Conservation (phyloP, 306 rosid genomes). For the Trifolium repens region DNA sequence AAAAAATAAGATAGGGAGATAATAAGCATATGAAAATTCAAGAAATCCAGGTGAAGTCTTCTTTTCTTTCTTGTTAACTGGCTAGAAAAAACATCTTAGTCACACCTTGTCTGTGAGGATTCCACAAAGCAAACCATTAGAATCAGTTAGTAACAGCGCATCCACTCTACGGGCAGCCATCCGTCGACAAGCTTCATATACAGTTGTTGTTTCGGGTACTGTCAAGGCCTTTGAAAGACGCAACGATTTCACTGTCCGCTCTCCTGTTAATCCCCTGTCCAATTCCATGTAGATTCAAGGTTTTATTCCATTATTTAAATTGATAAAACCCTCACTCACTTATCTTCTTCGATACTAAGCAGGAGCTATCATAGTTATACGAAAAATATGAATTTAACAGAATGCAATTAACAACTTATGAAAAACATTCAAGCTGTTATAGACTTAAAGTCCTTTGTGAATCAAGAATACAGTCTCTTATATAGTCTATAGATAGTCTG, state of each 20-base stretch:
- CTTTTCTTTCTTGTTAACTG: slow-evolving; percentile 17
- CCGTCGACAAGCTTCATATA: slow-evolving; percentile 88
- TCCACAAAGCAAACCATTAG: slow-evolving; percentile 93
- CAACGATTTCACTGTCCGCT: slow-evolving; percentile 89
- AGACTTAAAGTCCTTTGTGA: slow-evolving; percentile 24
- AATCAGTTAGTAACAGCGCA: slow-evolving; percentile 88
- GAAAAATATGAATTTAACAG: neutral
- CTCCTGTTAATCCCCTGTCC: slow-evolving; percentile 75
- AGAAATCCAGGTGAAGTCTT: slow-evolving; percentile 17
- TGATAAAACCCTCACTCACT: slow-evolving; percentile 25
- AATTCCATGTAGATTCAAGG: slow-evolving; percentile 41
- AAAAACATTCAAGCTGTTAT: slow-evolving; percentile 23
- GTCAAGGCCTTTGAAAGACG: slow-evolving; percentile 91
- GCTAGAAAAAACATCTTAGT: slow-evolving; percentile 24
- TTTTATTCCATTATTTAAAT: slow-evolving; percentile 24
- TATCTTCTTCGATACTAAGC: slow-evolving; percentile 27
- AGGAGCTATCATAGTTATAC: slow-evolving; percentile 11
- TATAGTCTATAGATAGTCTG: neutral
- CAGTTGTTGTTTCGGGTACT: slow-evolving; percentile 80
- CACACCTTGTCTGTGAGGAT: slow-evolving; percentile 96
- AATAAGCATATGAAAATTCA: slow-evolving; percentile 27
- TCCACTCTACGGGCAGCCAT: slow-evolving; percentile 98
- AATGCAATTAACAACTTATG: slow-evolving; percentile 30
- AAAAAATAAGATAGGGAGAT: slow-evolving; percentile 34
- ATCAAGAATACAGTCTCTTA: slow-evolving; percentile 10